Evolutionary conservation across 169 alveolate species (phyloP), one percentile per base, ranked within the genome.

Genomic region (Plasmodium relictum): DNA sequence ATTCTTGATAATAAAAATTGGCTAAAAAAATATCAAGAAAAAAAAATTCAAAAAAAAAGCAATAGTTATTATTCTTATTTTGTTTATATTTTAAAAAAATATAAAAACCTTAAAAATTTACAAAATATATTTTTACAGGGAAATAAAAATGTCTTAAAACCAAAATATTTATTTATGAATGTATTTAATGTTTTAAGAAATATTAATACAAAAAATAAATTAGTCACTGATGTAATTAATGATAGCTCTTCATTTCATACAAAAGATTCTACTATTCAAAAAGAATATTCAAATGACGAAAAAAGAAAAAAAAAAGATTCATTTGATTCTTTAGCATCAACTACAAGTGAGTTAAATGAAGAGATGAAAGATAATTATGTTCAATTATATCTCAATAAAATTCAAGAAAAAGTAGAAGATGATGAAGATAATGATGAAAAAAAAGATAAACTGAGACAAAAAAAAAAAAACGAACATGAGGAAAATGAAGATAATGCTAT

Each of bases 1-100:
- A 48, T 76, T 52, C 66, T 76, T 10, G 89, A 76, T 22, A 76
- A 76, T 16, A 48, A 76, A 22, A 62, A 76, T n/a, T 76, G 89
- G 89, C 48, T 76, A 10, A 76, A 76, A 42, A 48, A 48, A 63
- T 76, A 76, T 48, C 72, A 45, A 9, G 41, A 45, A 3, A 69
- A 69, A 18, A 45, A 22, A 69, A 18, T 8, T 18, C 10, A 44
- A 68, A 44, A 45, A 18, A 68, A 58, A 58, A 22, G 18, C 18
- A 63, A 6, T 24, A 41, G 42, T 22, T 76, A 50, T 56, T 63
- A 26, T 14, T 52, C 89, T 16, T 76, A 76, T 31, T 76, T 76
- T 54, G 37, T 48, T 5, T 45, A 42, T 58, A 54, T 76, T 3
- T 10, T 76, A 14, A 68, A 76, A 41, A 76, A 63, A 41, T 76